phyloP scores from a whole-genome alignment of 2,329 filamentous ascomycete genomes.

The Calycina marina region DNA sequence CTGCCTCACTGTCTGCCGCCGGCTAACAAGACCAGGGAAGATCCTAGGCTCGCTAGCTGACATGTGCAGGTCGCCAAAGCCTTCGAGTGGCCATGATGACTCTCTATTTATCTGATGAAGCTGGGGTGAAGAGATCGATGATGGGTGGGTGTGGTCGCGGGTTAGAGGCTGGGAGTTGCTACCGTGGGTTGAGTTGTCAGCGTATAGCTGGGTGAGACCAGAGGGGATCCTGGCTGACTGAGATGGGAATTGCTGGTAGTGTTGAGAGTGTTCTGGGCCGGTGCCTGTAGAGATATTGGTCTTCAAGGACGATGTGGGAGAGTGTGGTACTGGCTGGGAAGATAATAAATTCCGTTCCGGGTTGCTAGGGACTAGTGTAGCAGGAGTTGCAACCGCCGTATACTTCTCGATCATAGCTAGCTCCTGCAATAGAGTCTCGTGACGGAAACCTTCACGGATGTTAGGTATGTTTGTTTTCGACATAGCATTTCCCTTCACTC shows the following conservation, averaged over 20 bases:
- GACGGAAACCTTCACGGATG: constrained; percentile 75
- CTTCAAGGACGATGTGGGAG: constrained; percentile 23
- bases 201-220: constrained; percentile 14
- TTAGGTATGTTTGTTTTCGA: constrained; percentile 94
- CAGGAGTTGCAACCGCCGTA: constrained; percentile 14
- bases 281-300: constrained; percentile 19
- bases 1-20: constrained; percentile 17
- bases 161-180: constrained; percentile 7
- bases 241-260: constrained; percentile 20
- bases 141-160: constrained; percentile 6
- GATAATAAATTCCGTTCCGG: constrained; percentile 11
- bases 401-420: constrained; percentile 47
- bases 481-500: constrained; percentile 77
- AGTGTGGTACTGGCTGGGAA: constrained; percentile 14
- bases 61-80: constrained; percentile 30
- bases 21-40: constrained; percentile 53
- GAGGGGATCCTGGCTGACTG: constrained; percentile 20
- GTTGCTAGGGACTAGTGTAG: constrained; percentile 16
- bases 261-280: constrained; percentile 6
- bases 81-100: constrained; percentile 25
- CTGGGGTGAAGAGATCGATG: constrained; percentile 8
- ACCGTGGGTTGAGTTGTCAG: constrained; percentile 7
- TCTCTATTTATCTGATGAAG: constrained; percentile 20
- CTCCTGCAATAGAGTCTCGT: constrained; percentile 76
- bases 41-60: constrained; percentile 51